Evolutionary conservation across 257 asterid genomes (phyloP).

Genomic region (Plantago elongata): DNA sequence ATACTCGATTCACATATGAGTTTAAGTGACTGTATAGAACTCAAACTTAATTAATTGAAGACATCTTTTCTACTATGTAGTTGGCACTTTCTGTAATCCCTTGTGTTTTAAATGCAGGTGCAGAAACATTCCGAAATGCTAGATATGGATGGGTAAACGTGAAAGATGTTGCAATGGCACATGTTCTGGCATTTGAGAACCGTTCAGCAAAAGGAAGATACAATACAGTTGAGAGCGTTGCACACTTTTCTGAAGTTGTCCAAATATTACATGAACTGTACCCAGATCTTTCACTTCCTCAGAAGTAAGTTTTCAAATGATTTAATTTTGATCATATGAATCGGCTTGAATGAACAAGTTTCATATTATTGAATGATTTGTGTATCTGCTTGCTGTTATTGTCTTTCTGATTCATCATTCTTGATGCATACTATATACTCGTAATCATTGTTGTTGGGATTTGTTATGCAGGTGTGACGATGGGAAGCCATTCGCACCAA

Average conservation of each 20-base stretch:
- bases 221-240: constrained; percentile 39
- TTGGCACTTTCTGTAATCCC: background rate
- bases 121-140: constrained; percentile 42
- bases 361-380: background rate
- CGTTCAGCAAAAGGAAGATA: constrained; percentile 62
- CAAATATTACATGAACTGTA: constrained; percentile 38
- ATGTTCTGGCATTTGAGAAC: constrained; percentile 53
- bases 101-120: constrained; percentile 30
- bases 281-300: constrained; percentile 43
- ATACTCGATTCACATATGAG: background rate
- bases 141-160: constrained; percentile 47
- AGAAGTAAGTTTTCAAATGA: constrained; percentile 33
- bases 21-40: background rate
- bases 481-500: constrained; percentile 14
- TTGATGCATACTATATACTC: background rate
- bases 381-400: background rate
- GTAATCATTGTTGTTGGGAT: background rate
- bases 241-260: constrained; percentile 47
- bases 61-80: too few species aligned
- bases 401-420: background rate
- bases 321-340: too few species aligned
- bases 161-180: constrained; percentile 60
- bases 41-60: too few species aligned
- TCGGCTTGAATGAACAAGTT: too few species aligned
- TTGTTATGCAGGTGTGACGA: constrained; percentile 1